Conservation (phyloP, 495 filamentous ascomycete genomes). For the Penicillium malachiteum region DNA sequence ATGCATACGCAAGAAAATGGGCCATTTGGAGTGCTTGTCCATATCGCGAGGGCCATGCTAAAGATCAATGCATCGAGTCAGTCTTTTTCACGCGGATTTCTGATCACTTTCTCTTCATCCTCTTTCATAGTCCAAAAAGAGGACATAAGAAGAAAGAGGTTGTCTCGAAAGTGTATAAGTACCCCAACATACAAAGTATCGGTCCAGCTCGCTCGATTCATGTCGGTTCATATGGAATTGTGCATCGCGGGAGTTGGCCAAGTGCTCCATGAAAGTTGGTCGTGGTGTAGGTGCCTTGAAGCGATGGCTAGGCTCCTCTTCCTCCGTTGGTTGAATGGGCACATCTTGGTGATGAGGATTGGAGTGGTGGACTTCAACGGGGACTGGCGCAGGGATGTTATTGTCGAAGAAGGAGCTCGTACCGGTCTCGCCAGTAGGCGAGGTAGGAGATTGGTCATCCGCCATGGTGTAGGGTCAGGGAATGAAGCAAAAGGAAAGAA, state of each 20-base stretch:
- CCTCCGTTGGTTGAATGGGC: neutral
- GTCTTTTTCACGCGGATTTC: neutral
- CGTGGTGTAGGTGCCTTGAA: constrained; percentile 24
- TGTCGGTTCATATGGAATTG: constrained; percentile 35
- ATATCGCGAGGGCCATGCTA: constrained; percentile 64
- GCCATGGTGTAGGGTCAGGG: neutral
- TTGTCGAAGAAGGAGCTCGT: neutral
- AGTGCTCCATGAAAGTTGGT: constrained; percentile 39
- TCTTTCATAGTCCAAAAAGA: neutral
- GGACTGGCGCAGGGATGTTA: neutral
- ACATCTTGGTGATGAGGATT: neutral
- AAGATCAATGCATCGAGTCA: neutral
- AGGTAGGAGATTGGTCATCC: neutral
- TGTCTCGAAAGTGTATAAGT: neutral
- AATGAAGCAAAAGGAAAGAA: neutral
- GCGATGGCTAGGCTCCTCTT: neutral
- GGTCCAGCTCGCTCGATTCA: constrained; percentile 38
- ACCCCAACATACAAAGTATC: constrained; percentile 44
- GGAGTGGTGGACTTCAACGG: neutral
- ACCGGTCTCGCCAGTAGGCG: neutral
- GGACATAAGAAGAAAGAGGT: no score
- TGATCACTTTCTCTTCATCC: neutral
- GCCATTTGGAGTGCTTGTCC: constrained; percentile 79
- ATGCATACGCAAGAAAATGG: constrained; percentile 75
- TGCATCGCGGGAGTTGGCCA: constrained; percentile 35